These are phyloP conservation scores for Thraustochytrium striatum DNA, from an alignment of 352 stramenopile species.

Conservation along the genomic window DNA sequence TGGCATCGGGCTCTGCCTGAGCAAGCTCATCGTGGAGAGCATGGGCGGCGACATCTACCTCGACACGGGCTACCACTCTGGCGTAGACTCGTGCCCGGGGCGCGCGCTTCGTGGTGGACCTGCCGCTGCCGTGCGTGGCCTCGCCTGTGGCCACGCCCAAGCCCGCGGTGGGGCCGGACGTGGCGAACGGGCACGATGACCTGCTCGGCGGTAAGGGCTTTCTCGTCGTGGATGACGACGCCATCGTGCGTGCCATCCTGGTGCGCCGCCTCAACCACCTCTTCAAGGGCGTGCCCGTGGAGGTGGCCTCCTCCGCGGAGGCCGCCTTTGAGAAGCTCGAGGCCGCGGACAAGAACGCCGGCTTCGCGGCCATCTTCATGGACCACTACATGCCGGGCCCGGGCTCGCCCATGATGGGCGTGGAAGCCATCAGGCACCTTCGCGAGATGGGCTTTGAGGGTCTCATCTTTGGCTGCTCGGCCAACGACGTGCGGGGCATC, in stretches of 20 bases:
- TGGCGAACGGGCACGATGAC: too few relatives aligned
- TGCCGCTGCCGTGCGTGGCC: neutral
- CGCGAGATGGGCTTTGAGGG: slow-evolving; percentile 50
- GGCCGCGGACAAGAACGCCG: too few relatives aligned
- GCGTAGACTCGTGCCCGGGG: neutral
- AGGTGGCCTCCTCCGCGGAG: too few relatives aligned
- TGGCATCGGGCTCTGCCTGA: slow-evolving; percentile 16
- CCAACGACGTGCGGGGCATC: slow-evolving; percentile 55
- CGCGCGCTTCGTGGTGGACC: slow-evolving; percentile 14
- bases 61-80: slow-evolving; percentile 11
- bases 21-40: slow-evolving; percentile 20
- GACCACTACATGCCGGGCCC: slow-evolving; percentile 59
- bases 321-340: too few relatives aligned
- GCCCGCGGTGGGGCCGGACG: too few relatives aligned
- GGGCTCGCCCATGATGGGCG: slow-evolving; percentile 56
- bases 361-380: slow-evolving; percentile 57
- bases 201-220: too few relatives aligned
- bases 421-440: slow-evolving; percentile 54
- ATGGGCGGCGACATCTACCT: slow-evolving; percentile 21
- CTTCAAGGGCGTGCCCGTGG: too few relatives aligned
- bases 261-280: too few relatives aligned
- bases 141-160: too few relatives aligned
- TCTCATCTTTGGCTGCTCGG: slow-evolving; percentile 55
- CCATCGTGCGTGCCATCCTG: too few relatives aligned
- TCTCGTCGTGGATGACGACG: too few relatives aligned